Percentiles rank a stretch among this genome's conserved stretches.
These are phyloP conservation scores for Omphalea diandra DNA, from an alignment of 441 rosid genomes.

Conservation along the genomic window DNA sequence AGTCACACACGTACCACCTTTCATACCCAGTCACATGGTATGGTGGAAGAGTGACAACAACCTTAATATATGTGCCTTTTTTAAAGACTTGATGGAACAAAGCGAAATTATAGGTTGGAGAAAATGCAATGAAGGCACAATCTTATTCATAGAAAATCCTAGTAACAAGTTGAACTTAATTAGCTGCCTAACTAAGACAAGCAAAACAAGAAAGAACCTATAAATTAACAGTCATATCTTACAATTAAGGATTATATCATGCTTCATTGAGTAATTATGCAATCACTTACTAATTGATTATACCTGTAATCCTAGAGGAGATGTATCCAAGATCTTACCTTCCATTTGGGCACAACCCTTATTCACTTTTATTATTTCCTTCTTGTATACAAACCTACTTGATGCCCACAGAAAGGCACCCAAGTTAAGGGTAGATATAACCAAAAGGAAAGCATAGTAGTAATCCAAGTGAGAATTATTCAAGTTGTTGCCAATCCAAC, in stretches of 20 bases:
- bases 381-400: conserved; percentile 59
- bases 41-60: no score
- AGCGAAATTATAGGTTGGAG: no score
- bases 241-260: no score
- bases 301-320: conserved; percentile 52
- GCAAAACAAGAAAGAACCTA: neutral
- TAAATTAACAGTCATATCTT: neutral
- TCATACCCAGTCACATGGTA: no score
- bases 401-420: conserved; percentile 69
- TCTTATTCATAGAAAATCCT: neutral
- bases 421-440: conserved; percentile 52
- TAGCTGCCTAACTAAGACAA: neutral
- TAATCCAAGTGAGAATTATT: conserved; percentile 77
- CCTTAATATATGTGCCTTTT: no score
- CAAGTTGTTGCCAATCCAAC: conserved; percentile 84
- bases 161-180: neutral
- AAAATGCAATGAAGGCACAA: neutral
- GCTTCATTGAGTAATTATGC: no score
- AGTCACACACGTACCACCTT: no score
- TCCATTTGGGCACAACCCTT: conserved; percentile 48
- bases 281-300: conserved; percentile 12
- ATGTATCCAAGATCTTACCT: conserved; percentile 46
- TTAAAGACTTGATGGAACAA: no score
- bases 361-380: conserved; percentile 42
- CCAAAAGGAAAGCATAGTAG: conserved; percentile 75